These are phyloP conservation scores for Buddleja alternifolia DNA, from an alignment of 257 asterid genomes.

Conservation along the genomic window DNA sequence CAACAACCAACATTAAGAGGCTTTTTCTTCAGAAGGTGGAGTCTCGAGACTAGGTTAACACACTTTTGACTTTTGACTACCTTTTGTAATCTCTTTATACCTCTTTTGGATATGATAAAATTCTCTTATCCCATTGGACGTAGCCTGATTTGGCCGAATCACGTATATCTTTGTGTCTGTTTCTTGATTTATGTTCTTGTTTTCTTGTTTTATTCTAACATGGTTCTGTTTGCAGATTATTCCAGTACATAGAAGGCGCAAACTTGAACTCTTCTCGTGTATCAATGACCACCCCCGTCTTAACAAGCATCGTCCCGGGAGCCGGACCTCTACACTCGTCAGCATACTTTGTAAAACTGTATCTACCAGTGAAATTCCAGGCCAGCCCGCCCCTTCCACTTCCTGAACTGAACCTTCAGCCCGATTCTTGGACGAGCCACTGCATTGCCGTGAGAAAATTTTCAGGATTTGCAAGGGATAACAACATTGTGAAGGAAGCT, in stretches of 20 bases:
- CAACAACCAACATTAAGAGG: too few species aligned
- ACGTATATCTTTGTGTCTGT: too few species aligned
- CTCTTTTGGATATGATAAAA: too few species aligned
- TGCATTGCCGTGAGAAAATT: slow-evolving; percentile 80
- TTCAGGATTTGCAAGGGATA: slow-evolving; percentile 81
- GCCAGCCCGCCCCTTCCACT: slow-evolving; percentile 74
- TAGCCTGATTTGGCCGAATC: too few species aligned
- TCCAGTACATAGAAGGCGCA: slow-evolving; percentile 82
- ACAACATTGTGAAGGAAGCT: slow-evolving; percentile 77
- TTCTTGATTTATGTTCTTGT: too few species aligned
- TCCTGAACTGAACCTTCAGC: slow-evolving; percentile 68
- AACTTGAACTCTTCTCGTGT: slow-evolving; percentile 74
- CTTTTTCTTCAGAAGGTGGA: too few species aligned
- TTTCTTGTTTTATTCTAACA: too few species aligned
- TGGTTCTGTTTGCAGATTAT: slow-evolving; percentile 47
- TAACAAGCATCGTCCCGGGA: slow-evolving; percentile 82
- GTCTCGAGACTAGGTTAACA: too few species aligned
- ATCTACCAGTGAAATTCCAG: slow-evolving; percentile 64
- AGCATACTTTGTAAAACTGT: slow-evolving; percentile 58
- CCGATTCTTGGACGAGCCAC: slow-evolving; percentile 55
- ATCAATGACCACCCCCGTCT: slow-evolving; percentile 66
- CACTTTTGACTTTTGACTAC: too few species aligned
- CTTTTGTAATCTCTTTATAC: too few species aligned
- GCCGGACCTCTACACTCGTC: slow-evolving; percentile 88
- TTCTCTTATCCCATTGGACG: too few species aligned